Percentiles rank a stretch among this genome's conserved stretches.
Conservation (phyloP, 2,329 filamentous ascomycete species). For the Clarireedia monteithiana region DNA sequence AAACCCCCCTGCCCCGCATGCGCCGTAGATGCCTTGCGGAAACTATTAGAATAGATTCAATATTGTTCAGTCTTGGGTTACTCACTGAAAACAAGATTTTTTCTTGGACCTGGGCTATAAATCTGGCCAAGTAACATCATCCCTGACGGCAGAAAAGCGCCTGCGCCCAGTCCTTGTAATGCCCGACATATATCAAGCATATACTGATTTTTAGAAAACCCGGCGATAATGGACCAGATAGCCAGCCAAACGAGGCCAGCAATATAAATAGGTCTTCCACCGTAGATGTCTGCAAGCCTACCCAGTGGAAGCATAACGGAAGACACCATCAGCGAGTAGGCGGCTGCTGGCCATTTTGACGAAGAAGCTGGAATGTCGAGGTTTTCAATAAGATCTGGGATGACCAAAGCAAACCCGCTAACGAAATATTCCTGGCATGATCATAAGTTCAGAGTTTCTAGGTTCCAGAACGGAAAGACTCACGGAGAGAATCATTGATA, state of each 20-base stretch:
- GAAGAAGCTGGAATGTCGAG: conserved; percentile 53
- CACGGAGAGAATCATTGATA: conserved; percentile 7
- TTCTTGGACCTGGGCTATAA: conserved; percentile 57
- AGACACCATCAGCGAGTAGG: conserved; percentile 46
- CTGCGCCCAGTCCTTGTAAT: conserved; percentile 62
- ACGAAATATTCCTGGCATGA: conserved; percentile 49
- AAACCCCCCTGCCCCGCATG: conserved; percentile 6
- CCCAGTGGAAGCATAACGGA: conserved; percentile 53
- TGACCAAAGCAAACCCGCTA: conserved; percentile 63
- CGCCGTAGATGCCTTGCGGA: conserved; percentile 5
- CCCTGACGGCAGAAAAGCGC: conserved; percentile 59
- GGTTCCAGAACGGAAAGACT: background rate
- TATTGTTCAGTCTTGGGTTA: background rate
- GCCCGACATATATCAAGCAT: conserved; percentile 66
- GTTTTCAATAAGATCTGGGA: conserved; percentile 52
- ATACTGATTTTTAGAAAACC: conserved; percentile 57
- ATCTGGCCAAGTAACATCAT: conserved; percentile 54
- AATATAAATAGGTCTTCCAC: conserved; percentile 49
- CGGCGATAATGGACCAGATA: conserved; percentile 57
- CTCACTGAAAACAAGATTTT: conserved; percentile 48
- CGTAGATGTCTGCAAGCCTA: conserved; percentile 51
- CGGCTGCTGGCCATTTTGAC: conserved; percentile 53
- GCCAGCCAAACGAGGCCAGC: conserved; percentile 53
- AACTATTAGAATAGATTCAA: background rate
- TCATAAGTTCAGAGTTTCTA: background rate